Percentiles rank a stretch among this genome's conserved stretches.
Evolutionary conservation across 169 alveolate species (phyloP).

Genomic region (Cryptosporidium canis): DNA sequence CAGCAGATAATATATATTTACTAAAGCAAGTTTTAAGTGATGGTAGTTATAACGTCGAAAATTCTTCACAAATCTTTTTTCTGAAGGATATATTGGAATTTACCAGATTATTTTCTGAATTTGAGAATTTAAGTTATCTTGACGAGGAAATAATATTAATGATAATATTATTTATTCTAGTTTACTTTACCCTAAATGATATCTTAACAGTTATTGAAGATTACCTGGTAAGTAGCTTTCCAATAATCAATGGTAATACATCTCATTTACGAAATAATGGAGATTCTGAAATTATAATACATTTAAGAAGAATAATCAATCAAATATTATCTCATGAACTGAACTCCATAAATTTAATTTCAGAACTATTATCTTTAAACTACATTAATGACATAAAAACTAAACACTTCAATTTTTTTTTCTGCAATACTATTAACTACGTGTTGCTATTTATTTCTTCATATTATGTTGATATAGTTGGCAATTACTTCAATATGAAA

Average conservation of each 20-base stretch:
- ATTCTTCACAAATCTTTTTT: background rate
- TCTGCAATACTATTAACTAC: background rate
- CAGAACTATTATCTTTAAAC: background rate
- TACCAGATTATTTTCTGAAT: background rate
- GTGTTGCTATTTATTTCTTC: background rate
- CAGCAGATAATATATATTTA: background rate
- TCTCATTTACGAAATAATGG: background rate
- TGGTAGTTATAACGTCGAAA: background rate
- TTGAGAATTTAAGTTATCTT: background rate
- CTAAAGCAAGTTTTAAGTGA: background rate
- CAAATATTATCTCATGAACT: background rate
- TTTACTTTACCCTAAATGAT: constrained; percentile 11
- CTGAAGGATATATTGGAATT: background rate
- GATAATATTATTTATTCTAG: background rate
- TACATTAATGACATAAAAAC: background rate
- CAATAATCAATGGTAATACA: background rate
- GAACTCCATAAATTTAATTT: background rate
- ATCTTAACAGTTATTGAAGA: background rate
- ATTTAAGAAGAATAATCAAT: background rate
- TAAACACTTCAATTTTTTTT: constrained; percentile 9
- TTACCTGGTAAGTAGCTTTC: background rate
- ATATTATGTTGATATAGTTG: constrained; percentile 24
- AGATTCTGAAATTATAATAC: background rate
- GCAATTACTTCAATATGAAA: background rate
- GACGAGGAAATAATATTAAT: background rate